Evolutionary conservation across 225 moss, liverwort and hornwort genomes (phyloP).

Genomic region (Physcomitrellopsis africana): DNA sequence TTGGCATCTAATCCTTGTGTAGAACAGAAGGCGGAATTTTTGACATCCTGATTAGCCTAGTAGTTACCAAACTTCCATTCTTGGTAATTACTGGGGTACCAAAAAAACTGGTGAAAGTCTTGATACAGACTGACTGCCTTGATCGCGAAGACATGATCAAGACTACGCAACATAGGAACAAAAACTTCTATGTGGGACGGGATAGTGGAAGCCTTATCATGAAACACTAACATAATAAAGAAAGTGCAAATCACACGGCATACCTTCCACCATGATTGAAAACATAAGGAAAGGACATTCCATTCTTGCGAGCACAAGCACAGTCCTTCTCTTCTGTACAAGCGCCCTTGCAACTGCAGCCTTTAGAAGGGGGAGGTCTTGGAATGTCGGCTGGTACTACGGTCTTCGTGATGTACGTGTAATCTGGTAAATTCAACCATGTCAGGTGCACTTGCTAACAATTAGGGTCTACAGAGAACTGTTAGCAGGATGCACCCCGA

Average conservation of each 20-base stretch:
- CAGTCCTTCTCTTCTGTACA: conserved; percentile 56
- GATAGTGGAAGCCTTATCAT: not conserved
- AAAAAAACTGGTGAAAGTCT: not conserved
- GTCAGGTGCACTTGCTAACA: not conserved
- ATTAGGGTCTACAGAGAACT: not conserved
- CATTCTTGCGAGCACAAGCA: conserved; percentile 65
- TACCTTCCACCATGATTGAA: conserved; percentile 65
- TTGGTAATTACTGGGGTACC: not conserved
- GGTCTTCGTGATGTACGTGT: conserved; percentile 55
- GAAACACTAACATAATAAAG: not conserved
- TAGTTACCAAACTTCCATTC: too few species aligned
- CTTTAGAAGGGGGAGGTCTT: conserved; percentile 42
- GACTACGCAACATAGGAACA: not conserved
- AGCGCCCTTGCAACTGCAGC: conserved; percentile 59
- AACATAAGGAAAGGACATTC: conserved; percentile 56
- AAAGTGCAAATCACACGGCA: not conserved
- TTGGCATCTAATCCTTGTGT: too few species aligned
- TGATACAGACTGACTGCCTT: not conserved
- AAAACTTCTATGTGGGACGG: not conserved
- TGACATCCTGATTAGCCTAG: too few species aligned
- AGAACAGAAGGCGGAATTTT: too few species aligned
- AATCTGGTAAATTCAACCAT: conserved; percentile 38
- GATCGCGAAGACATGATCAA: not conserved
- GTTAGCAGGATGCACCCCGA: not conserved
- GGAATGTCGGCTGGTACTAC: conserved; percentile 43